Percentiles rank a stretch among this genome's conserved stretches.
Evolutionary conservation across 192 early-diverging fungal genomes (phyloP).

Genomic region (Coemansia sp.): DNA sequence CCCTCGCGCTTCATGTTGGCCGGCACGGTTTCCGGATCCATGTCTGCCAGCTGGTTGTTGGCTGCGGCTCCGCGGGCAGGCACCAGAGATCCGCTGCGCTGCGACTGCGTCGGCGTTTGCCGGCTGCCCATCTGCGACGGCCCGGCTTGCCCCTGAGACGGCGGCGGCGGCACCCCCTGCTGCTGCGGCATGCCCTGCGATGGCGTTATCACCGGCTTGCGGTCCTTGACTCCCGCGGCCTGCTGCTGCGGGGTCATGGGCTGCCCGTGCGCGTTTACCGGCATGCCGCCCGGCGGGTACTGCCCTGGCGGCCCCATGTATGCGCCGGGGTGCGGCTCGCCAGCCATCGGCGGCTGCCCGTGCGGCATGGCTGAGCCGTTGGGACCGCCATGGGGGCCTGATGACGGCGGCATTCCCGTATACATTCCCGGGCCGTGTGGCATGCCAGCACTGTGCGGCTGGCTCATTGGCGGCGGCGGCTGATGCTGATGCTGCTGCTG

Average conservation of each 20-base stretch:
- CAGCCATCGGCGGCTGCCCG: conserved; percentile 27
- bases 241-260: conserved; percentile 50
- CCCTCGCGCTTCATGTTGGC: conserved; percentile 75
- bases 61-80: conserved; percentile 21
- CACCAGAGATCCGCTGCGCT: conserved; percentile 29
- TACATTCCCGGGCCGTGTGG: conserved; percentile 44
- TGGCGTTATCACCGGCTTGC: conserved; percentile 52
- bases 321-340: conserved; percentile 37
- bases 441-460: conserved; percentile 32
- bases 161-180: conserved; percentile 11
- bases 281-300: conserved; percentile 51
- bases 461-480: conserved; percentile 46
- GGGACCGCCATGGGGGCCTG: conserved; percentile 34
- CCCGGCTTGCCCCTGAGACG: conserved; percentile 12
- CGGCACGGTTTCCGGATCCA: conserved; percentile 77
- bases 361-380: conserved; percentile 41
- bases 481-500: conserved; percentile 66
- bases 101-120: conserved; percentile 44
- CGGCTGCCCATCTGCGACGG: conserved; percentile 34
- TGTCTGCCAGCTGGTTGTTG: conserved; percentile 60
- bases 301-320: conserved; percentile 46
- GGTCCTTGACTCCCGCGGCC: conserved; percentile 36
- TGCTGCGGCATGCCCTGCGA: conserved; percentile 21
- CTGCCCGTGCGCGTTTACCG: conserved; percentile 48
- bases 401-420: conserved; percentile 41